Evolutionary conservation across 805 yeast species (phyloP), one percentile per base, ranked within the genome.

Genomic region (Wickerhamomyces bovis): DNA sequence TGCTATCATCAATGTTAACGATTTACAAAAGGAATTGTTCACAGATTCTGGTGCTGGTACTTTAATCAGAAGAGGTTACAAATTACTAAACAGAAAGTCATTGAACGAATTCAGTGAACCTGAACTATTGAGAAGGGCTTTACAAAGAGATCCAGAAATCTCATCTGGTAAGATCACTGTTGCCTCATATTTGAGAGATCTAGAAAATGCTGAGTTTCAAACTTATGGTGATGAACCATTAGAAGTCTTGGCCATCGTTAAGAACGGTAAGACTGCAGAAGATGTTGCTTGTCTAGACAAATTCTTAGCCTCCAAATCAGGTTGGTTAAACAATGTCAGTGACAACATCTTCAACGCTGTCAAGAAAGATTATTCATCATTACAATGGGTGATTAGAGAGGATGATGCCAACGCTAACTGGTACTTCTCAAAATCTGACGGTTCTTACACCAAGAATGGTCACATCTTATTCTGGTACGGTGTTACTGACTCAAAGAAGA

Each of bases 41-140:
- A 94, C 99, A 38, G 99, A 94, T 67, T 85, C 96, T 16, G 99
- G 99, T 68, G 99, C 99, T 26, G 99, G 99, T 63, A 94, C 99
- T 41, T 76, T 94, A 72, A 89, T 94, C 60, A 85, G 99, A 77
- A 83, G 99, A 68, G 99, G 99, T 52, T 88, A 92, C 72, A 89
- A 88, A 70, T 76, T 94, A 55, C 66, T 84, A 48, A 82, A 80
- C 60, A 81, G 89, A 64, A 76, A 79, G 59, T 77, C 85, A 20
- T 70, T 89, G 45, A 68, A 72, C 35, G 92, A 86, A 52, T 85
- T 90, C 64, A 57, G 67, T 25, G 79, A 82, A 49, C 78, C 88
- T n/a, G 96, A 87, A 61, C 70, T 80, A 45, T 77, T 94, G 56
- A 79, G 96, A 68, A 64, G 75, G 42, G 94, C 89, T 19, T 74